A percentile compares a stretch with the other conserved stretches of the same genome.
Conservation (phyloP, 306 rosid species). For the Cucurbita maxima region DNA sequence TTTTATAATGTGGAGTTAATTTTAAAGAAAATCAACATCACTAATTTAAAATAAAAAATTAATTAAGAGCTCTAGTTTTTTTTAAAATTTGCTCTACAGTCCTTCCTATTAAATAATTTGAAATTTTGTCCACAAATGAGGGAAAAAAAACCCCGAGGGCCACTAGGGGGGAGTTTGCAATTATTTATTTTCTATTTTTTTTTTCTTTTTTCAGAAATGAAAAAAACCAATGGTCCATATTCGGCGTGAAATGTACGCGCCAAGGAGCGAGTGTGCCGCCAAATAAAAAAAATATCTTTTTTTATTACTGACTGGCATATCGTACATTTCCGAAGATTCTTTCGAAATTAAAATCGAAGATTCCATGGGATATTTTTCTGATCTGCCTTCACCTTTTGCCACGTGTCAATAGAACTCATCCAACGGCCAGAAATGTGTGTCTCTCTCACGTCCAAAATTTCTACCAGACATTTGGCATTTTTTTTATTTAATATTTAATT, state of each 20-base stretch:
- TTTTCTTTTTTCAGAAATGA: not conserved
- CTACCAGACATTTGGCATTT: too few species aligned
- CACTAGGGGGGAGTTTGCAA: not conserved
- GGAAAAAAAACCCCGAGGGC: too few species aligned
- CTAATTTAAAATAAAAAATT: too few species aligned
- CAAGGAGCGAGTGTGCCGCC: not conserved
- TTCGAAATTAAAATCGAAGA: not conserved
- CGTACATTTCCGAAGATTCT: not conserved
- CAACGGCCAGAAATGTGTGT: not conserved
- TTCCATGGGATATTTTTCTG: not conserved
- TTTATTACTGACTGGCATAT: not conserved
- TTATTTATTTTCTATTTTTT: not conserved
- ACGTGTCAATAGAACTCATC: not conserved
- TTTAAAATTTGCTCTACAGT: too few species aligned
- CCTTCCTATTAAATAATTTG: too few species aligned
- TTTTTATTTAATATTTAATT: too few species aligned
- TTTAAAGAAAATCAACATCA: too few species aligned
- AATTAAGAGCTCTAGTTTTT: too few species aligned
- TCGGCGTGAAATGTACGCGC: not conserved
- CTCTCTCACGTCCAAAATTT: not conserved
- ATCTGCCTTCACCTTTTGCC: not conserved
- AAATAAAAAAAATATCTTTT: not conserved
- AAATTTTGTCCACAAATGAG: too few species aligned
- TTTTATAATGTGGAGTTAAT: too few species aligned
- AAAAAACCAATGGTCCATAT: not conserved